These are phyloP conservation scores for Zasmidium citrigriseum DNA, from an alignment of 2,329 filamentous ascomycete species.

Conservation along the genomic window DNA sequence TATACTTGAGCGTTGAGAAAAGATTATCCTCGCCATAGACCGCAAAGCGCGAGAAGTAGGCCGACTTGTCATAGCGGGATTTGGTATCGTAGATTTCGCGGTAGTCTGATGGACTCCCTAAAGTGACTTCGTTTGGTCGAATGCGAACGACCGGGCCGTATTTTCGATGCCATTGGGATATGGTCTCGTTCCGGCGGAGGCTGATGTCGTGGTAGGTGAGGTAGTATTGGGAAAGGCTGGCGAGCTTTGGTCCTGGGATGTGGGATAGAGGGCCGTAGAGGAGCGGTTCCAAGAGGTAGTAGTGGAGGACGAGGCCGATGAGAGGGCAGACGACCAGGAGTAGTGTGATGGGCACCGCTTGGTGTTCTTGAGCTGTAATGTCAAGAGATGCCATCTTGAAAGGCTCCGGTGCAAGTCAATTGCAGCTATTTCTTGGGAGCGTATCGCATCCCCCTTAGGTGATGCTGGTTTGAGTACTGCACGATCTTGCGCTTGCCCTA, in stretches of 20 bases:
- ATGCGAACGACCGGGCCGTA: slow-evolving; percentile 71
- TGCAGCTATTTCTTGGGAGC: too few relatives aligned
- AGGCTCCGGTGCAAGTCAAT: too few relatives aligned
- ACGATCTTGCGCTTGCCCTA: background rate
- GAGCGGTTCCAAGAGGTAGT: slow-evolving; percentile 13
- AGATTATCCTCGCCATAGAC: slow-evolving; percentile 8
- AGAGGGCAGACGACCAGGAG: background rate
- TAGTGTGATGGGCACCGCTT: background rate
- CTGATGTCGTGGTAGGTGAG: background rate
- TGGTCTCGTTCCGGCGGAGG: background rate
- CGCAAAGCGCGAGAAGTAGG: slow-evolving; percentile 6
- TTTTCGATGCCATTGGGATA: slow-evolving; percentile 55
- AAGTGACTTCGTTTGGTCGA: slow-evolving; percentile 64
- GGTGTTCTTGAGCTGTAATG: background rate
- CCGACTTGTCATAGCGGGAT: slow-evolving; percentile 3
- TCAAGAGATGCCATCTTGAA: background rate
- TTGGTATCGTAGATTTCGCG: slow-evolving; percentile 12
- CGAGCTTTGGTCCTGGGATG: slow-evolving; percentile 40
- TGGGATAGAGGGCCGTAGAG: slow-evolving; percentile 44
- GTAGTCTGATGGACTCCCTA: slow-evolving; percentile 7
- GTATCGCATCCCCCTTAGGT: too few relatives aligned
- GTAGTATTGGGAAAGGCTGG: background rate
- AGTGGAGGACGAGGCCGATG: background rate
- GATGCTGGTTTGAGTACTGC: too few relatives aligned
- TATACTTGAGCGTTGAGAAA: slow-evolving; percentile 3